A percentile compares a stretch with the other conserved stretches of the same genome.
Evolutionary conservation across 2,329 filamentous ascomycete species (phyloP).

Genomic region (Rhexocercosporidium sp.): DNA sequence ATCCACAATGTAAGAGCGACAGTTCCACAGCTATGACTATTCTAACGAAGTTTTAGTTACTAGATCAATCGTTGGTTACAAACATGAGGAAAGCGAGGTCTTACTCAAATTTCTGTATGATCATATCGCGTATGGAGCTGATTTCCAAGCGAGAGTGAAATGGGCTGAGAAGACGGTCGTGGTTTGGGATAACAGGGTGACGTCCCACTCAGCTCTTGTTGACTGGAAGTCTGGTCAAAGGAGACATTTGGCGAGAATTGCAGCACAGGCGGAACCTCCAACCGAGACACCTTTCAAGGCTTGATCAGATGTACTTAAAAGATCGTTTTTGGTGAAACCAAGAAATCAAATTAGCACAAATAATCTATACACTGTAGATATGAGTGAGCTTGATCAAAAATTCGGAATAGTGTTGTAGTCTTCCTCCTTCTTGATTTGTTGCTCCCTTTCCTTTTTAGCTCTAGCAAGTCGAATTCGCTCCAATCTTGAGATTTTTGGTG

Average conservation of each 20-base stretch:
- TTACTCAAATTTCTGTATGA: conserved; percentile 79
- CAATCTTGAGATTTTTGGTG: conserved; percentile 25
- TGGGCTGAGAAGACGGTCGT: conserved; percentile 84
- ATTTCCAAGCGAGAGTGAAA: conserved; percentile 76
- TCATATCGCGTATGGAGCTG: conserved; percentile 73
- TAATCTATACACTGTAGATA: background rate
- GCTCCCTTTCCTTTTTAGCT: conserved; percentile 31
- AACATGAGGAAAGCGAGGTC: conserved; percentile 84
- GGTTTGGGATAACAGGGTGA: conserved; percentile 85
- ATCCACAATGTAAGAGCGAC: conserved; percentile 72
- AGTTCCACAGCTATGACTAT: conserved; percentile 55
- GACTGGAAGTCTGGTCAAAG: conserved; percentile 83
- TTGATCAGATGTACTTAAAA: conserved; percentile 10
- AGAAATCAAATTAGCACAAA: background rate
- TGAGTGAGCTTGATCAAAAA: conserved; percentile 20
- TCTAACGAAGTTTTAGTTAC: conserved; percentile 60
- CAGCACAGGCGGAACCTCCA: conserved; percentile 25
- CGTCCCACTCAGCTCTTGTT: conserved; percentile 77
- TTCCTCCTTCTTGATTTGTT: conserved; percentile 26
- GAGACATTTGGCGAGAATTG: conserved; percentile 46
- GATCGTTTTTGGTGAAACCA: background rate
- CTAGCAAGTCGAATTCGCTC: conserved; percentile 29
- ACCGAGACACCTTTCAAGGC: conserved; percentile 27
- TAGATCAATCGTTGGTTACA: conserved; percentile 78
- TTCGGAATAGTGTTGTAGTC: conserved; percentile 35